Conservation (phyloP, 345 rosid species). For the Eucalyptus marginata region DNA sequence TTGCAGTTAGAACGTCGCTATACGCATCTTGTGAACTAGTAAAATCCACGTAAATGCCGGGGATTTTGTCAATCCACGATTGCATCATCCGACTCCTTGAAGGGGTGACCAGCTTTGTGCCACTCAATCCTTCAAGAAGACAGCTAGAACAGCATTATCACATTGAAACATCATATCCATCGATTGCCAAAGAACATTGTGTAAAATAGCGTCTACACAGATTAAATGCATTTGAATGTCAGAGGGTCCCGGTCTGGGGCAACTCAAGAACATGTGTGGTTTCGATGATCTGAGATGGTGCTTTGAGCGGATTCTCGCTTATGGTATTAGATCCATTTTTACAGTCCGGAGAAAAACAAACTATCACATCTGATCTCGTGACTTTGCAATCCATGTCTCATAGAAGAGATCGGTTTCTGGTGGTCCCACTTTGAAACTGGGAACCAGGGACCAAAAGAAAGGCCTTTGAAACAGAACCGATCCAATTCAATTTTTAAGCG, state of each 20-base stretch:
- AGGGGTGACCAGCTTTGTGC: not conserved
- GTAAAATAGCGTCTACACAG: not conserved
- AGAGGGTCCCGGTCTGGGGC: not conserved
- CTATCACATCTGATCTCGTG: not conserved
- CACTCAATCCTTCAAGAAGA: not conserved
- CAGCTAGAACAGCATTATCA: not conserved
- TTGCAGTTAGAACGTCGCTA: not conserved
- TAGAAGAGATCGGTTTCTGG: too few species aligned
- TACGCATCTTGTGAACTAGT: not conserved
- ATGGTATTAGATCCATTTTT: not conserved
- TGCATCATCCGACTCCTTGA: not conserved
- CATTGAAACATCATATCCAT: not conserved
- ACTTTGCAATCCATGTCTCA: not conserved
- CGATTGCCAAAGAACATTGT: not conserved
- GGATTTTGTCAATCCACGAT: not conserved
- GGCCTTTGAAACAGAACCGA: fast-evolving
- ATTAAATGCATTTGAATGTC: not conserved
- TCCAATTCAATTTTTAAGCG: too few species aligned
- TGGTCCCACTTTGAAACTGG: fast-evolving
- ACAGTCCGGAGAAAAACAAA: not conserved
- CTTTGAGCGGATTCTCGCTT: not conserved
- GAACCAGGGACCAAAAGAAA: fast-evolving
- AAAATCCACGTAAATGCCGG: not conserved
- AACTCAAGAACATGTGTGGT: not conserved
- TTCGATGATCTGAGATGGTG: not conserved